These are phyloP conservation scores for Kandelia obovata DNA, from an alignment of 345 rosid species.

Conservation along the genomic window DNA sequence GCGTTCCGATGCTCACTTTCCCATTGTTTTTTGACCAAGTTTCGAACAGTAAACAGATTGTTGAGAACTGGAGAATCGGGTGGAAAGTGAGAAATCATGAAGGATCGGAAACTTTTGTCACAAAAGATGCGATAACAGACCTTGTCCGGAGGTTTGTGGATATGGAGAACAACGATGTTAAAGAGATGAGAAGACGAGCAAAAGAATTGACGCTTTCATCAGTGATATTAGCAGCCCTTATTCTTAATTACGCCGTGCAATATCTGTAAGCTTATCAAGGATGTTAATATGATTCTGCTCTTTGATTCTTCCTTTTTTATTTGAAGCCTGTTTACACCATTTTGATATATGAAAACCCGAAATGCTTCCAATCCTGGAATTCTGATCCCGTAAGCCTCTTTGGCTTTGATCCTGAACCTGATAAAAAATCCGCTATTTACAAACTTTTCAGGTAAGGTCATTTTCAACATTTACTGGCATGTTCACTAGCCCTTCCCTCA, in stretches of 20 bases:
- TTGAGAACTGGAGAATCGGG: conserved; percentile 58
- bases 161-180: background rate
- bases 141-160: conserved; percentile 17
- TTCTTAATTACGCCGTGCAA: background rate
- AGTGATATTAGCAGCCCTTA: background rate
- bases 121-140: background rate
- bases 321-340: no score
- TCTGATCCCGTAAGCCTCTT: no score
- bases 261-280: no score
- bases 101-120: background rate
- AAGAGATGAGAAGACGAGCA: conserved; percentile 10
- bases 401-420: no score
- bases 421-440: no score
- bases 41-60: conserved; percentile 41
- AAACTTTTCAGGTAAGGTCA: no score
- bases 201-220: conserved; percentile 4
- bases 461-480: no score
- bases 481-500: no score
- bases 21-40: conserved; percentile 50
- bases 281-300: background rate
- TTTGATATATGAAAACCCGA: no score
- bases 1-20: conserved; percentile 46
- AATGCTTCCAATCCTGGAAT: no score
- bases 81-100: conserved; percentile 26
- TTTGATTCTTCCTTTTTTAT: background rate